These are phyloP conservation scores for Coemansia sp. DNA, from an alignment of 192 early-diverging fungal genomes.

Conservation along the genomic window DNA sequence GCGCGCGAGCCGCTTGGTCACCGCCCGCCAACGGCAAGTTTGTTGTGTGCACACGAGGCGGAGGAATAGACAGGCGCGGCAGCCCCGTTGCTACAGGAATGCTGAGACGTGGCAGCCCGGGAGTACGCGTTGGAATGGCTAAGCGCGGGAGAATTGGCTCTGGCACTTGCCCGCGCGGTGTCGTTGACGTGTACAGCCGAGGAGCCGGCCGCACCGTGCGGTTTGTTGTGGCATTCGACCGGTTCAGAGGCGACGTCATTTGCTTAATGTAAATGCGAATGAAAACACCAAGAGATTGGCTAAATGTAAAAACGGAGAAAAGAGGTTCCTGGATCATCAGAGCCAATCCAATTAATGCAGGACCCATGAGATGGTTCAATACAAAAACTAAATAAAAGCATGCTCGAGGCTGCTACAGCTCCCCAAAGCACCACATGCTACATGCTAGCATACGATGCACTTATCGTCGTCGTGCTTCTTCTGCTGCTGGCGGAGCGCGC, in stretches of 20 bases:
- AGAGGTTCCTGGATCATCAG: neutral
- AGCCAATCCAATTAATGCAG: slow-evolving; percentile 1
- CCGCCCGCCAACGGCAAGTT: slow-evolving; percentile 26
- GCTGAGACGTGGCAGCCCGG: neutral
- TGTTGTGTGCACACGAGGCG: slow-evolving; percentile 23
- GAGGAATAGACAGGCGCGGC: slow-evolving; percentile 14
- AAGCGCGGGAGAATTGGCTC: slow-evolving; percentile 25
- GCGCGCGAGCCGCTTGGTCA: slow-evolving; percentile 46
- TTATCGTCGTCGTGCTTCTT: slow-evolving; percentile 3
- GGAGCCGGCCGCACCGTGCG: slow-evolving; percentile 22
- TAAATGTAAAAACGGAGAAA: neutral
- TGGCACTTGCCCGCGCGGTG: slow-evolving; percentile 39
- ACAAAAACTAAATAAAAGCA: slow-evolving; percentile 10
- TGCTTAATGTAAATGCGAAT: neutral
- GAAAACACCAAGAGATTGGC: neutral
- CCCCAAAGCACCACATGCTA: neutral
- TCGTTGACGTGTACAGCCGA: slow-evolving; percentile 47
- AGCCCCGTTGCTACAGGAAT: no score
- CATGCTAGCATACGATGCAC: slow-evolving; percentile 18
- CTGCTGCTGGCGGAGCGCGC: slow-evolving; percentile 8
- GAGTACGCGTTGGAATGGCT: no score
- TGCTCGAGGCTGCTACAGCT: neutral
- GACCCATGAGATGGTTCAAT: neutral
- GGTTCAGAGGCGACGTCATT: slow-evolving; percentile 54
- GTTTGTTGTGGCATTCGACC: slow-evolving; percentile 53